A percentile compares a stretch with the other conserved stretches of the same genome.
phyloP scores from a whole-genome alignment of 1,284 basidiomycete species.

The Cystobasidium pallidum region DNA sequence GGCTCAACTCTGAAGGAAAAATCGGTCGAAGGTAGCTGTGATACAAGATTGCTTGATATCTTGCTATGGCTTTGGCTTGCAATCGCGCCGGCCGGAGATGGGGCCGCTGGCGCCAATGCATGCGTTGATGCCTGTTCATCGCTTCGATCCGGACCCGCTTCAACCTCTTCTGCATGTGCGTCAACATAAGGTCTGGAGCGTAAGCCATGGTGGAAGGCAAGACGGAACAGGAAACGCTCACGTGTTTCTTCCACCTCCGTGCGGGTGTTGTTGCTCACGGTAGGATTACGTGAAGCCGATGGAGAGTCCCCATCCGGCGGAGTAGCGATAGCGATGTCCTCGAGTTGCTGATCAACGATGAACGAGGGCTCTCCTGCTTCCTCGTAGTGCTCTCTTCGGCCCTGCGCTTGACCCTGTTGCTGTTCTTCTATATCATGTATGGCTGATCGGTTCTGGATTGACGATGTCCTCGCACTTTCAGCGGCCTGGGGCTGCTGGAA shows the following conservation, averaged over 20 bases:
- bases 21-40: conserved; percentile 28
- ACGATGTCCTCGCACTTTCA: background rate
- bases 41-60: background rate
- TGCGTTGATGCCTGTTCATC: background rate
- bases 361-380: conserved; percentile 1
- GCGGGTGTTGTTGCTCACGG: background rate
- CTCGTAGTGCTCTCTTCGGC: background rate
- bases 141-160: background rate
- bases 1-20: conserved; percentile 36
- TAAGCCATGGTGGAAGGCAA: no score
- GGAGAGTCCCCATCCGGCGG: background rate
- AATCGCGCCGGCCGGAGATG: no score
- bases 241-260: background rate
- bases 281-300: background rate
- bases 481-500: conserved; percentile 18
- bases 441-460: background rate
- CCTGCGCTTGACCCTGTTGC: background rate
- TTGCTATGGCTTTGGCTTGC: background rate
- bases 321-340: background rate
- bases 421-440: conserved; percentile 5
- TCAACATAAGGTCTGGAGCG: no score
- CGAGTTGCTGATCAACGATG: background rate
- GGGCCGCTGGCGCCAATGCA: background rate
- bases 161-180: background rate
- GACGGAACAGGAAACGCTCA: no score